Evolutionary conservation across 768 basidiomycete genomes (phyloP), one percentile per base, ranked within the genome.

Genomic region (Roridomyces roridus): DNA sequence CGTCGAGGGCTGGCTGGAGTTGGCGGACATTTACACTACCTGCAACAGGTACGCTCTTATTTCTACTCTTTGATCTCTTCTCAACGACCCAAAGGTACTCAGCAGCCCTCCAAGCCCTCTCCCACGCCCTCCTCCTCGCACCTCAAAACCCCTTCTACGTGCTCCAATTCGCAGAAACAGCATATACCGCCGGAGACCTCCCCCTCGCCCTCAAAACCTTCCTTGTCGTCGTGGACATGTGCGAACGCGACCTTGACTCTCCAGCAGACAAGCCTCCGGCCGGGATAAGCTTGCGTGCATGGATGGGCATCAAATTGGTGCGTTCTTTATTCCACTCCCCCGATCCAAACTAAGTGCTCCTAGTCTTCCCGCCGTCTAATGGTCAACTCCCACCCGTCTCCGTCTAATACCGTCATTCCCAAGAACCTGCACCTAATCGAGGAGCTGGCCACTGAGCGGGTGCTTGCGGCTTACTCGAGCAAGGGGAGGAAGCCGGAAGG

Each of bases 71-170:
- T 26, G 34, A 17, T 6, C 21, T 28, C 6, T 26, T 39, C 20
- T 36, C 6, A 47, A 51, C n/a, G 26, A 43, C 31, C 44, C 17
- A 24, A 45, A 96, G 94, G 66, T 94, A 94, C 67, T 79, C 83
- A 1, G 77, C 75, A 40, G 84, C 94, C 0, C 77, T 94, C 1
- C 84, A 92, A 68, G 80, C 92, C 0, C 78, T 95, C 5, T 87
- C 90, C 11, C 94, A 97, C 72, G 88, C 85, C 6, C 80, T 96
- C 40, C 77, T 94, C 26, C 82, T 97, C 26, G 83, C 87, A 2
- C 92, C 94, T 0, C 92, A 95, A 62, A 96, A 94, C 65, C 89
- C 92, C 0, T 91, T 93, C 66, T 87, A 90, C 35, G 81, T 86
- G 54, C 80, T 95, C n/a, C 88, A 89, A 61, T 88, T 86, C 45